Percentiles rank a stretch among this genome's conserved stretches.
Evolutionary conservation across 2,329 filamentous ascomycete genomes (phyloP).

Genomic region (Penicillium nordicum): DNA sequence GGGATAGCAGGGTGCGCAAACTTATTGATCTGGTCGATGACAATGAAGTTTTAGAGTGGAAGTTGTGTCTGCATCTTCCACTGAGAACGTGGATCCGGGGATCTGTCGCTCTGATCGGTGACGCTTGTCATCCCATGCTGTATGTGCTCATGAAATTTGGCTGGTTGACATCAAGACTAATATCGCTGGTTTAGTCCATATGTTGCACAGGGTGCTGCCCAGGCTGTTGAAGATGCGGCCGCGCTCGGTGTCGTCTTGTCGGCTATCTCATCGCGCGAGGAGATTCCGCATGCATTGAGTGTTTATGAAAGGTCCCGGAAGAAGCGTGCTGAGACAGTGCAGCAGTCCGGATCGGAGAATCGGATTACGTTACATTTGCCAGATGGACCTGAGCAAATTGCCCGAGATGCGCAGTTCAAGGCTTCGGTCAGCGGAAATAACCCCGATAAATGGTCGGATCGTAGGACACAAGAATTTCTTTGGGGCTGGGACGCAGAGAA

Average conservation of each 20-base stretch:
- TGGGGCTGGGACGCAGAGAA: conserved; percentile 40
- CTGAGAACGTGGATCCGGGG: conserved; percentile 35
- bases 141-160: conserved; percentile 22
- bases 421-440: conserved; percentile 27
- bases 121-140: conserved; percentile 47
- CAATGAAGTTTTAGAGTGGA: conserved; percentile 43
- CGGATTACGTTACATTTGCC: conserved; percentile 38
- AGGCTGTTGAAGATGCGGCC: conserved; percentile 45
- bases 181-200: conserved; percentile 26
- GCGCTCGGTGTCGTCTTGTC: conserved; percentile 36
- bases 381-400: conserved; percentile 40
- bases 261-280: conserved; percentile 27
- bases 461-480: conserved; percentile 56
- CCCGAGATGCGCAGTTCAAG: conserved; percentile 41
- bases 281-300: conserved; percentile 35
- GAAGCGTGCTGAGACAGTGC: conserved; percentile 38
- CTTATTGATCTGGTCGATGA: conserved; percentile 61
- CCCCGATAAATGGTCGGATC: conserved; percentile 65
- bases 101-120: conserved; percentile 41
- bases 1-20: conserved; percentile 57
- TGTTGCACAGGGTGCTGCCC: conserved; percentile 46
- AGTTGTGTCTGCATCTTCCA: conserved; percentile 34
- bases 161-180: conserved; percentile 3
- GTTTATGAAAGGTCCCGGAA: conserved; percentile 40
- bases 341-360: conserved; percentile 37